Evolutionary conservation across 768 basidiomycete genomes (phyloP), one percentile per base, ranked within the genome.

Genomic region (Russula earlei): DNA sequence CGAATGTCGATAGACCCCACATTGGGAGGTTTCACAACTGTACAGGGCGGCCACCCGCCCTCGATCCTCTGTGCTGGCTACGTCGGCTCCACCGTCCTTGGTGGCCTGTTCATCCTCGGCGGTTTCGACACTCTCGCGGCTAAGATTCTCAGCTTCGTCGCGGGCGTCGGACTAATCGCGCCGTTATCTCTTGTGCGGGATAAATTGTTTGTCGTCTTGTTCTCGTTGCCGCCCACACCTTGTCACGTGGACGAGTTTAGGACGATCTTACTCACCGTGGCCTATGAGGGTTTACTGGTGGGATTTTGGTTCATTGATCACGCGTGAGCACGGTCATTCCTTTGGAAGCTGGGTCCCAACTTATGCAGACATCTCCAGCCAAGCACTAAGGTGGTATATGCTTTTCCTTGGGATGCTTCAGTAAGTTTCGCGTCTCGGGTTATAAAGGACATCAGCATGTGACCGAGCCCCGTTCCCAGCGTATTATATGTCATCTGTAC

Each of bases 281-380:
- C 83, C 10, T 94, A 91, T 63, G 92, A 96, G 69, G 91, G 80
- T 9, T 71, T 96, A 22, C 74, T 97, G 45, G 79, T 97, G 54
- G 93, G 90, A 0, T 89, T 97, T 62, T 96, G 94, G 93, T 96
- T 95, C 67, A 82, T 93, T 42, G 91, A 85, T 66, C 94, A 97
- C 68, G 92, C 77, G 91, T 86, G 68, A 62, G 84, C 76, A 50
- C 59, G 54, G 19, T 47, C 58, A 12, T 36, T 52, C 42, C 42
- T 20, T 42, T 33, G 49, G 25, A 52, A 41, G 29, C 36, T 31
- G 24, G 4, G 42, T 65, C 15, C 25, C 43, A 29, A 14, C 45
- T 57, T 29, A 57, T 25, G 38, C 31, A 46, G 22, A 33, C 62
- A 33, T 46, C 62, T 54, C 34, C 62, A 93, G 84, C 41, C 83